Conservation (phyloP, 2,329 filamentous ascomycete species). For the Cercospora sesami region DNA sequence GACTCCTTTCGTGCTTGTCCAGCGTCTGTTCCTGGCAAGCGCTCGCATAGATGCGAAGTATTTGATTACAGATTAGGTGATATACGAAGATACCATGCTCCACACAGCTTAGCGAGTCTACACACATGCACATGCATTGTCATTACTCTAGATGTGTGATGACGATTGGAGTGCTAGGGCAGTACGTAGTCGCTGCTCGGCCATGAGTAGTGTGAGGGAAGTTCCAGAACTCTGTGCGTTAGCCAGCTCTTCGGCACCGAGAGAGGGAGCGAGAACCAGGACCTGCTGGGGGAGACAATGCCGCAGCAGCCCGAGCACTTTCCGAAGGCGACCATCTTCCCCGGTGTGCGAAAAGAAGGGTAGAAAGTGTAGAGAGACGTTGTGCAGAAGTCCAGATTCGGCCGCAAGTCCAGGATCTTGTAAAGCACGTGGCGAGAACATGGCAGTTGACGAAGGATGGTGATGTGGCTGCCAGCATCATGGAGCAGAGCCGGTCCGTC, state of each 20-base stretch:
- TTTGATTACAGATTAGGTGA: constrained; percentile 7
- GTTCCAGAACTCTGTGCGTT: constrained; percentile 8
- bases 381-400: neutral
- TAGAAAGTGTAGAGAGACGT: neutral
- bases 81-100: neutral
- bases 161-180: constrained; percentile 8
- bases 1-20: neutral
- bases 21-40: constrained; percentile 4
- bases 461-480: constrained; percentile 6
- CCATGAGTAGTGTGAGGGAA: neutral
- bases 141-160: constrained; percentile 6
- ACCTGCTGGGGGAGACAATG: neutral
- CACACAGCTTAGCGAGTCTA: constrained; percentile 1
- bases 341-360: neutral
- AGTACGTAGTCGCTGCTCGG: neutral
- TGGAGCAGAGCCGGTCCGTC: constrained; percentile 5
- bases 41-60: neutral
- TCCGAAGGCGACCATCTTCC: neutral
- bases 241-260: constrained; percentile 8
- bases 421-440: constrained; percentile 10
- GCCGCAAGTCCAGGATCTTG: neutral
- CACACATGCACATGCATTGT: neutral
- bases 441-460: constrained; percentile 6
- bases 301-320: neutral
- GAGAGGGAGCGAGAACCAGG: neutral